These are phyloP conservation scores for Pseudomassariella vexata DNA, from an alignment of 2,329 filamentous ascomycete genomes.

Conservation along the genomic window DNA sequence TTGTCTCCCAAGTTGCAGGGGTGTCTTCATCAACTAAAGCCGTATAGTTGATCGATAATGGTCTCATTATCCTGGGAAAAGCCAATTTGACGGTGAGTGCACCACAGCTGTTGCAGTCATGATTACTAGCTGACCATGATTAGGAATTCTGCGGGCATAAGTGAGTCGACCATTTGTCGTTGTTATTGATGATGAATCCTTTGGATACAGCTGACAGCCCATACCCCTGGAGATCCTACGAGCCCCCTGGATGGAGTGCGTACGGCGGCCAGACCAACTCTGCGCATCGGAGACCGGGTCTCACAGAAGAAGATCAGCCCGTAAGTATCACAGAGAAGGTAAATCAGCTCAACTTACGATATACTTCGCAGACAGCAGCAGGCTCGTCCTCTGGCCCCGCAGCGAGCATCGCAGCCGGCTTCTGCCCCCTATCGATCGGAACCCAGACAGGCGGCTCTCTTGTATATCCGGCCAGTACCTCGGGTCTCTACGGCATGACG, in stretches of 20 bases:
- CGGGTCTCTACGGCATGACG: too few relatives aligned
- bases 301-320: slow-evolving; percentile 4
- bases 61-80: slow-evolving; percentile 19
- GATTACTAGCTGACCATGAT: neutral
- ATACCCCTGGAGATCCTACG: too few relatives aligned
- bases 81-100: slow-evolving; percentile 18
- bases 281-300: neutral
- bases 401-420: slow-evolving; percentile 24
- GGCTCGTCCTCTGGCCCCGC: slow-evolving; percentile 27
- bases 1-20: too few relatives aligned
- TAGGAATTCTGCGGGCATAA: slow-evolving; percentile 9
- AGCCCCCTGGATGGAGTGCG: neutral
- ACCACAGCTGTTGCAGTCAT: neutral
- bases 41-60: slow-evolving; percentile 13
- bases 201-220: neutral
- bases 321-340: neutral
- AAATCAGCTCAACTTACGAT: neutral
- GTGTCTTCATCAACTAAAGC: too few relatives aligned
- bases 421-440: slow-evolving; percentile 23
- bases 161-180: slow-evolving; percentile 5
- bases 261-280: slow-evolving; percentile 4
- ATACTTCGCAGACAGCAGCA: neutral
- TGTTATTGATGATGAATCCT: neutral
- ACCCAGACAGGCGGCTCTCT: slow-evolving; percentile 27
- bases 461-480: too few relatives aligned